phyloP scores from a whole-genome alignment of 2,329 filamentous ascomycete species.

The Penicillium psychrosexuale region DNA sequence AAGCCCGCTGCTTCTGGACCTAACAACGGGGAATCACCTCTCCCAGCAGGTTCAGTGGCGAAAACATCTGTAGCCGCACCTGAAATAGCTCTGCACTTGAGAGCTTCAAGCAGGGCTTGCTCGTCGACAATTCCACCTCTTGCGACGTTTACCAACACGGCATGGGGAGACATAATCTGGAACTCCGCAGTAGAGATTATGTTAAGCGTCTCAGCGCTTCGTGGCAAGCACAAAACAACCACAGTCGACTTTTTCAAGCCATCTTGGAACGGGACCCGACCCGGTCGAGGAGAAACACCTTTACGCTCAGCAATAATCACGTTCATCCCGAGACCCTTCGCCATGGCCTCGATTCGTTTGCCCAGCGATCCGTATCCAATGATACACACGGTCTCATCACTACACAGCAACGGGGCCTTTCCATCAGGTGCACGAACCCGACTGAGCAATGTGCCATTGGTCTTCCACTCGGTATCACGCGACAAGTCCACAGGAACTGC shows the following conservation, averaged over 20 bases:
- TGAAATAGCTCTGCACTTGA: slow-evolving; percentile 43
- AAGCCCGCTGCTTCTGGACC: slow-evolving; percentile 38
- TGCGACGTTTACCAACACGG: slow-evolving; percentile 49
- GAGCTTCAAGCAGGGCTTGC: slow-evolving; percentile 43
- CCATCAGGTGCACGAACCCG: slow-evolving; percentile 20
- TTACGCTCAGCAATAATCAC: slow-evolving; percentile 50
- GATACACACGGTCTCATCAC: slow-evolving; percentile 49
- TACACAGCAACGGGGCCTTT: slow-evolving; percentile 43
- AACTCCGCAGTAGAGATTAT: slow-evolving; percentile 41
- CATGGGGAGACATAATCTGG: slow-evolving; percentile 37
- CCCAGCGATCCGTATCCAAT: slow-evolving; percentile 52
- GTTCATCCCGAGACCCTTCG: slow-evolving; percentile 46
- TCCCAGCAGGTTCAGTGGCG: slow-evolving; percentile 47
- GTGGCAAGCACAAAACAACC: slow-evolving; percentile 30
- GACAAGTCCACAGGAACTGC: slow-evolving; percentile 13
- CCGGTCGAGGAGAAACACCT: slow-evolving; percentile 23
- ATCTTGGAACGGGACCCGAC: slow-evolving; percentile 28
- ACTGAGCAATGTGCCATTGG: slow-evolving; percentile 34
- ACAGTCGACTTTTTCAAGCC: slow-evolving; percentile 29
- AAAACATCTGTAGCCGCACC: slow-evolving; percentile 48
- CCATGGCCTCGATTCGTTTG: slow-evolving; percentile 29
- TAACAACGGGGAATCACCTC: slow-evolving; percentile 44
- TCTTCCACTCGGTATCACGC: slow-evolving; percentile 38
- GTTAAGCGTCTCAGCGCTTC: slow-evolving; percentile 30
- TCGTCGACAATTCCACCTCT: slow-evolving; percentile 53